Evolutionary conservation across 345 rosid species (phyloP).

Genomic region (Limnanthes douglasii): DNA sequence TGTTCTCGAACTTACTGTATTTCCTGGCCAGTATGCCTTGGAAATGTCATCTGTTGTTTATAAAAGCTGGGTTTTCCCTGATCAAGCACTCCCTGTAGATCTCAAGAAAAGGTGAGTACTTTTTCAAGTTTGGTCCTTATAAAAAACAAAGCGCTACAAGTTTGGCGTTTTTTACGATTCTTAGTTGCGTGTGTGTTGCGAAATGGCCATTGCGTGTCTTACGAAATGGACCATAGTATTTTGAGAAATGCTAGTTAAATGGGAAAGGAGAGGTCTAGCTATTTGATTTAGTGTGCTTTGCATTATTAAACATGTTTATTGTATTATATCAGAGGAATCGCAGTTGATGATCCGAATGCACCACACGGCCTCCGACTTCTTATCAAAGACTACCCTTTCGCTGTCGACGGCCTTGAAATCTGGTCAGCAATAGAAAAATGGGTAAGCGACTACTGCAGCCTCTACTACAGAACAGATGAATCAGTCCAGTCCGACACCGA

Average conservation of each 20-base stretch:
- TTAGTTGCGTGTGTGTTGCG: slow-evolving; percentile 1
- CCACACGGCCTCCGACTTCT: slow-evolving; percentile 38
- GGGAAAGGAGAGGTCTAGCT: too few relatives aligned
- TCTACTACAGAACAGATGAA: slow-evolving; percentile 37
- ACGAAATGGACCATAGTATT: too few relatives aligned
- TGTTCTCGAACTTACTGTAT: slow-evolving; percentile 42
- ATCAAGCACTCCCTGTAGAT: slow-evolving; percentile 58
- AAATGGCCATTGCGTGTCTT: too few relatives aligned
- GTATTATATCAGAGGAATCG: slow-evolving; percentile 38
- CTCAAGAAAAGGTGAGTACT: slow-evolving; percentile 68
- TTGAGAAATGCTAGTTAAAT: too few relatives aligned
- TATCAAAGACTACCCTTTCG: slow-evolving; percentile 60
- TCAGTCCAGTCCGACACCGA: slow-evolving; percentile 29
- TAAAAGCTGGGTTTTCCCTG: slow-evolving; percentile 43
- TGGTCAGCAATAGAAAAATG: slow-evolving; percentile 57
- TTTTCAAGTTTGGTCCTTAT: too few relatives aligned
- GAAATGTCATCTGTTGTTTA: slow-evolving; percentile 41
- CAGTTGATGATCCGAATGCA: slow-evolving; percentile 41
- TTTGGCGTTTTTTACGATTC: too few relatives aligned
- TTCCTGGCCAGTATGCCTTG: slow-evolving; percentile 44
- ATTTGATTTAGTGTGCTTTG: too few relatives aligned
- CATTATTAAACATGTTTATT: too few relatives aligned
- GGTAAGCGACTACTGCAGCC: slow-evolving; percentile 40
- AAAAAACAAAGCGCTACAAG: too few relatives aligned
- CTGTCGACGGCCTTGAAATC: slow-evolving; percentile 62